Evolutionary conservation across 331 rosid species (phyloP), one percentile per base, ranked within the genome.

Genomic region (Quercus tomentella): DNA sequence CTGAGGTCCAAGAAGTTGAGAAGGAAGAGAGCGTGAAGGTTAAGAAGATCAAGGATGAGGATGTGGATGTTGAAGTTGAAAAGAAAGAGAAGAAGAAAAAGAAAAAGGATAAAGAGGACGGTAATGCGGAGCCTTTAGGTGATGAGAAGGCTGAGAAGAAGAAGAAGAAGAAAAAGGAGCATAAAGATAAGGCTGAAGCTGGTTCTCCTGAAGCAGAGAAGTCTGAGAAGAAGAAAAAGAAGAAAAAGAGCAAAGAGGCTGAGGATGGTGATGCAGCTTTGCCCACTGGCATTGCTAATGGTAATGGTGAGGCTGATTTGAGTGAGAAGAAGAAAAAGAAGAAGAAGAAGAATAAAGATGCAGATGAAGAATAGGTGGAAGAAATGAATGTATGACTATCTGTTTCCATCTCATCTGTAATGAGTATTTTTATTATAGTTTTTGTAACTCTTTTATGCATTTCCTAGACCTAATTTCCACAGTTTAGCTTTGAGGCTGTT

Each of bases 161-260:
- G 54, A 37, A 45, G 54, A 79, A 85, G 79, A 82, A 82, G 81
- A 88, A 89, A 65, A 87, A 88, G 89, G 86, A 89, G 77, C 83
- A 87, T 70, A 85, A 85, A 70, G 92, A 85, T 49, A 84, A 88
- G 67, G 80, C 4, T 9, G 90, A 87, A 43, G 92, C 75, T 33
- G 80, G 68, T 62, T 86, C 89, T 1, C 90, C 90, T 2, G 90
- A 78, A 60, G 20, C 70, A 11, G 92, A 84, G 26, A 91, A 91
- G 86, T 87, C 91, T 4, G 93, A 91, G 88, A 89, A 91, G 91
- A 94, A 92, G 85, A 94, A 94, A 76, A 92, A 86, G 76, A 73
- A 73, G 74, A 87, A 91, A 88, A 86, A 87, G 20, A 85, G 76
- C 12, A 87, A 91, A 25, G 92, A 84, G 17, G 82, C 82, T 14